A percentile compares a stretch with the other conserved stretches of the same genome.
These are phyloP conservation scores for Phytophthora melonis DNA, from an alignment of 352 stramenopile species.

Conservation along the genomic window DNA sequence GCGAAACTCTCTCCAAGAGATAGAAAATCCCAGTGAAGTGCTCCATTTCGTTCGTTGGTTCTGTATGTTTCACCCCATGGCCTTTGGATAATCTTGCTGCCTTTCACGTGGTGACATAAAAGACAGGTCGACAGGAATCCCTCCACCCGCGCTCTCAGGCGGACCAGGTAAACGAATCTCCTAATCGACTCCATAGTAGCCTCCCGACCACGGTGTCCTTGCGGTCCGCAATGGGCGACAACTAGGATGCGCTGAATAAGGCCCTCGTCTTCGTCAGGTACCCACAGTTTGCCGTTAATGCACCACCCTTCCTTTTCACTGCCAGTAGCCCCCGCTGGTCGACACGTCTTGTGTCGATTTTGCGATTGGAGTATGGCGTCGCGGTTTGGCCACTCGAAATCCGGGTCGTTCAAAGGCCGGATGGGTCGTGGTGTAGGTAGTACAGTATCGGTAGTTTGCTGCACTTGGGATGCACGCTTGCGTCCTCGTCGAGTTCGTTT, in stretches of 20 bases:
- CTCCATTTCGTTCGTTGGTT: constrained; percentile 23
- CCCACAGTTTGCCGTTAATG: background rate
- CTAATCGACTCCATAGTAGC: background rate
- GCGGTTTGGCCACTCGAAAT: too few relatives aligned
- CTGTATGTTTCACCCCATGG: constrained; percentile 20
- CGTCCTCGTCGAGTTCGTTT: background rate
- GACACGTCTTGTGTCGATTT: background rate
- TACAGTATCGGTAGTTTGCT: background rate
- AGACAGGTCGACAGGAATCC: constrained; percentile 11
- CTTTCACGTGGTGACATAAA: constrained; percentile 21
- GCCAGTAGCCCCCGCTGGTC: background rate
- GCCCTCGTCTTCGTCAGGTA: background rate
- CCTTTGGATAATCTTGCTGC: constrained; percentile 15
- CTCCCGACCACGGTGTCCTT: background rate
- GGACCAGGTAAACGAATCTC: constrained; percentile 1
- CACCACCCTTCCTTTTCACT: background rate
- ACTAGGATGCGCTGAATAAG: background rate
- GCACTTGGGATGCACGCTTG: background rate
- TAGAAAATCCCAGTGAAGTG: constrained; percentile 20
- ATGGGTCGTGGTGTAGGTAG: background rate
- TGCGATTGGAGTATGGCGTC: background rate
- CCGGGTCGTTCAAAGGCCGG: background rate
- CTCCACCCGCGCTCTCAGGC: constrained; percentile 6
- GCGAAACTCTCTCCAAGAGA: constrained; percentile 14
- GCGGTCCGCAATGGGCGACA: background rate